Conservation (phyloP, 768 basidiomycete species). For the Neoboletus magnificus region DNA sequence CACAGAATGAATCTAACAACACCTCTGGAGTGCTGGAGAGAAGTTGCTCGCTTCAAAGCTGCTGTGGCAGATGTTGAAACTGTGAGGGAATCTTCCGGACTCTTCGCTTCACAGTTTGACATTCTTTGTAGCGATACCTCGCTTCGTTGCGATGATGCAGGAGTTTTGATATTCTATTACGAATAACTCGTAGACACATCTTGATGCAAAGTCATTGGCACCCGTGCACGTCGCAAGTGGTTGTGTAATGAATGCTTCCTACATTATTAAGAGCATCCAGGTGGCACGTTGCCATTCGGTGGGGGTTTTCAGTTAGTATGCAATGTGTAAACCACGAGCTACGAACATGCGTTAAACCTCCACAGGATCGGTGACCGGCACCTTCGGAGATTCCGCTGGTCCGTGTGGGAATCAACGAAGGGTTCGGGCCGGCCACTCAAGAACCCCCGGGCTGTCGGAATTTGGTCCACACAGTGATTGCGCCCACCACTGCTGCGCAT, state of each 20-base stretch:
- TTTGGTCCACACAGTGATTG: slow-evolving; percentile 17
- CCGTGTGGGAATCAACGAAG: not conserved
- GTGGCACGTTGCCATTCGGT: not conserved
- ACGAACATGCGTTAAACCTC: not conserved
- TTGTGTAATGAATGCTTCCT: not conserved
- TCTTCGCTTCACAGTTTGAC: slow-evolving; percentile 10
- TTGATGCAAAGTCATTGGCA: not conserved
- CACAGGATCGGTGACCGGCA: not conserved
- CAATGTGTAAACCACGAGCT: not conserved
- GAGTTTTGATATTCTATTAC: not conserved
- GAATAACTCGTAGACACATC: not conserved
- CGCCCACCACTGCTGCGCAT: slow-evolving; percentile 20
- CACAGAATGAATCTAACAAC: slow-evolving; percentile 42
- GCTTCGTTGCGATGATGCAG: slow-evolving; percentile 47
- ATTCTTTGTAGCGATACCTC: slow-evolving; percentile 52
- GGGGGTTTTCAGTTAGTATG: not conserved
- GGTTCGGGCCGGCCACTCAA: slow-evolving; percentile 2
- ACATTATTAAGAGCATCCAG: not conserved
- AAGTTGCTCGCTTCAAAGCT: slow-evolving; percentile 67
- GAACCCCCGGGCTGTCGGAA: not conserved
- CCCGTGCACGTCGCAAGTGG: not conserved
- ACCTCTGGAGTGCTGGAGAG: slow-evolving; percentile 71
- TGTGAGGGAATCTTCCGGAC: slow-evolving; percentile 37
- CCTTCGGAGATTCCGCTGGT: not conserved
- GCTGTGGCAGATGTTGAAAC: slow-evolving; percentile 68